Base-by-base conservation (phyloP, 805 yeast species). In the Cephaloascus fragrans region DNA sequence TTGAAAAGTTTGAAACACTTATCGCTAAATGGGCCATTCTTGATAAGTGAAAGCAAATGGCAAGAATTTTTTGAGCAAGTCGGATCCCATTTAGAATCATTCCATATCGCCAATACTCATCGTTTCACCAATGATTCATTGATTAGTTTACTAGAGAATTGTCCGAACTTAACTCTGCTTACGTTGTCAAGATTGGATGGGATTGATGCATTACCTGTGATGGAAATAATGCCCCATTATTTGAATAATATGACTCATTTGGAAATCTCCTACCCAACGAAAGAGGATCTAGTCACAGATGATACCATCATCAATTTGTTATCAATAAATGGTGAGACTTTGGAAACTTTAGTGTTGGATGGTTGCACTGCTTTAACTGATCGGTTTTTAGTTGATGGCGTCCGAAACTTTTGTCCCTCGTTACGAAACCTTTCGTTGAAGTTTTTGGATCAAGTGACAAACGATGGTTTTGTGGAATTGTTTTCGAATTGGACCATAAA, bases 11-110 rank as follows among this genome's bases (percentile, higher is more conserved):
- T 93, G 36, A 64, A 56, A 14, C 65, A 73, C 12, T 41, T 90
- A 5, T 62, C 71, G n/a, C 60, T 93, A 29, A 89, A 90, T 56
- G 99, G 99, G 0, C 87, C 97, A 0, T 93, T 93, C 53, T 61
- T 93, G 47, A 80, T 93, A 35, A 78, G 81, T 50, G 85, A 82
- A 46, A 60, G 57, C 0, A 67, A 78, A 40, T 93, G 99, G 99
- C 75, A 75, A 45, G 69, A 64, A 4, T 88, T 83, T 45, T 84
- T 93, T 50, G 76, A 75, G 37, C 45, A 52, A 2, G 63, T 74
- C 44, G 84, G 83, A 2, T 56, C 67, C 2, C 64, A 73, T 16
- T 61, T 93, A 40, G 62, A 59, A 18, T 62, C 64, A 34, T 75
- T 93, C 47, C 80, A 80, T 44, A 55, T 93, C 9, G 66, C 78